Evolutionary conservation across 2,329 filamentous ascomycete species (phyloP).

Genomic region (Trichoderma polysporum): DNA sequence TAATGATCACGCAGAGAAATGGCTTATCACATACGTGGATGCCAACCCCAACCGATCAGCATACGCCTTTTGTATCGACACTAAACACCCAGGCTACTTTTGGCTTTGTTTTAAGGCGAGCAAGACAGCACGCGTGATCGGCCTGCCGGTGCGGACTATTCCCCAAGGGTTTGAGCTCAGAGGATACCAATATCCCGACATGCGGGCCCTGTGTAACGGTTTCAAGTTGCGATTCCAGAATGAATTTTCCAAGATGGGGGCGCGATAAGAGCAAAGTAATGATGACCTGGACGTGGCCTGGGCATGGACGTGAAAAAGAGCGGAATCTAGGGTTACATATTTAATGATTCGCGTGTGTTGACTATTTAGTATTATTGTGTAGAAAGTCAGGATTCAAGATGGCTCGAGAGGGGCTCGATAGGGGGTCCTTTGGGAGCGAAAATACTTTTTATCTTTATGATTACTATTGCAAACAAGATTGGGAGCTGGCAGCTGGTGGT

Average conservation of each 20-base stretch:
- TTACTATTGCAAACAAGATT: slow-evolving; percentile 1
- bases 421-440: slow-evolving; percentile 1
- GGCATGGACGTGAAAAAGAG: slow-evolving; percentile 12
- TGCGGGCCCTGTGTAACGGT: slow-evolving; percentile 92
- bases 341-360: slow-evolving; percentile 17
- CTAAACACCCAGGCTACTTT: slow-evolving; percentile 91
- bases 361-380: slow-evolving; percentile 17
- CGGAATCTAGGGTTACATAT: slow-evolving; percentile 20
- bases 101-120: slow-evolving; percentile 95
- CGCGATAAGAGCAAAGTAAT: slow-evolving; percentile 28
- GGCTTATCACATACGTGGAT: slow-evolving; percentile 93
- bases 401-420: slow-evolving; percentile 10
- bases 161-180: slow-evolving; percentile 92
- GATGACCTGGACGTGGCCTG: neutral
- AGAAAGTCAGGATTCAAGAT: slow-evolving; percentile 12
- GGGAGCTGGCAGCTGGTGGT: neutral
- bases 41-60: slow-evolving; percentile 92
- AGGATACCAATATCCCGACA: slow-evolving; percentile 87
- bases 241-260: slow-evolving; percentile 62
- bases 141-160: slow-evolving; percentile 85
- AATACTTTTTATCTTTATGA: neutral
- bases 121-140: slow-evolving; percentile 67
- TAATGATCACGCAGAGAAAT: slow-evolving; percentile 66
- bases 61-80: slow-evolving; percentile 94
- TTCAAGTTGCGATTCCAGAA: slow-evolving; percentile 81